Evolutionary conservation across 2,329 filamentous ascomycete genomes (phyloP).

Genomic region (Aspergillus bombycis): DNA sequence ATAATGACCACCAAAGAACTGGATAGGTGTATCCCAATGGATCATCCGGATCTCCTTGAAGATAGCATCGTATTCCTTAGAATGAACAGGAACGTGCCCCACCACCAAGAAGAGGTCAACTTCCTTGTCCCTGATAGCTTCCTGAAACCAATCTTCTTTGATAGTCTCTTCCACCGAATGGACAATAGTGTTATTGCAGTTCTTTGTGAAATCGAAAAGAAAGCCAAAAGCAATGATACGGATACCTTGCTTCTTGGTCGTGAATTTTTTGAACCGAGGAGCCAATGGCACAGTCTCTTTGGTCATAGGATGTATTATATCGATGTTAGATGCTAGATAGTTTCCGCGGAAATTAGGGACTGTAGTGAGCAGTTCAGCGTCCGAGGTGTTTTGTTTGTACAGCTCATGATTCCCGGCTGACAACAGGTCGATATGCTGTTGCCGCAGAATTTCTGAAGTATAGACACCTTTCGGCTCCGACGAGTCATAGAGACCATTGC

Average conservation of each 20-base stretch:
- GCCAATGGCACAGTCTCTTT: conserved; percentile 75
- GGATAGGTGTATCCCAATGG: conserved; percentile 81
- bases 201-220: conserved; percentile 88
- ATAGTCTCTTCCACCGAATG: conserved; percentile 78
- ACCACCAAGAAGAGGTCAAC: conserved; percentile 84
- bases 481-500: conserved; percentile 91
- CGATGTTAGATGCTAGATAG: conserved; percentile 90
- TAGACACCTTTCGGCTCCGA: conserved; percentile 86
- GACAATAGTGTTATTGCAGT: conserved; percentile 88
- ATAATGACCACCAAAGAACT: conserved; percentile 87
- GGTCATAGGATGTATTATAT: conserved; percentile 76
- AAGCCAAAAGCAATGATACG: conserved; percentile 89
- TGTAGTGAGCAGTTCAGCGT: conserved; percentile 76
- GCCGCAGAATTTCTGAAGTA: conserved; percentile 81
- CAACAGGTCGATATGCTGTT: conserved; percentile 82
- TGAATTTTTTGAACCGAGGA: conserved; percentile 83
- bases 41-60: conserved; percentile 76
- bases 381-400: conserved; percentile 77
- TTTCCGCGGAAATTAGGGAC: conserved; percentile 79
- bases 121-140: conserved; percentile 76
- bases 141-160: conserved; percentile 84
- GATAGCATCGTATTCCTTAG: conserved; percentile 75
- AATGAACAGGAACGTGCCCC: conserved; percentile 82
- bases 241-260: conserved; percentile 84
- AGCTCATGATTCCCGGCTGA: conserved; percentile 94